Percentiles rank a stretch among this genome's conserved stretches.
These are phyloP conservation scores for Lentinula raphanica DNA, from an alignment of 768 basidiomycete genomes.

Conservation along the genomic window DNA sequence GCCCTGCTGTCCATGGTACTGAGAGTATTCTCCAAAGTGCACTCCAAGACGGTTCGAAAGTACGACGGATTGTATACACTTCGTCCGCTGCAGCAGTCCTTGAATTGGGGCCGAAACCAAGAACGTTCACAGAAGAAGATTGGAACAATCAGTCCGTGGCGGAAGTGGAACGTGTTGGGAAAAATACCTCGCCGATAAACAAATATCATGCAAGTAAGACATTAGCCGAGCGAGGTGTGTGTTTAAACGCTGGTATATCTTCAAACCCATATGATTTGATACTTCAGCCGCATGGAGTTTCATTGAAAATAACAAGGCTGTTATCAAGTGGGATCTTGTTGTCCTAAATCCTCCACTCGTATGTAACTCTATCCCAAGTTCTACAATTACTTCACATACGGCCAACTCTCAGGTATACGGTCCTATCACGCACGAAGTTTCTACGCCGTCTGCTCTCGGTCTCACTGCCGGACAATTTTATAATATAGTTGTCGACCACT, in stretches of 20 bases:
- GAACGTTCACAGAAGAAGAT: conserved; percentile 42
- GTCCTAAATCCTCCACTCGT: conserved; percentile 54
- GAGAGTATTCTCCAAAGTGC: conserved; percentile 27
- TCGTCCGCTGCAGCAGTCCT: conserved; percentile 54
- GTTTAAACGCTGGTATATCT: background rate
- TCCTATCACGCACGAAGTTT: conserved; percentile 42
- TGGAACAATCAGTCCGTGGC: conserved; percentile 54
- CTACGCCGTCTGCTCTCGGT: conserved; percentile 29
- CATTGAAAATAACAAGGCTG: conserved; percentile 35
- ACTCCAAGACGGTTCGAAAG: conserved; percentile 29
- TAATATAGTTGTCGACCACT: conserved; percentile 15
- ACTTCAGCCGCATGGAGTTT: conserved; percentile 43
- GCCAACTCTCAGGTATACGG: background rate
- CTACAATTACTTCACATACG: conserved; percentile 3
- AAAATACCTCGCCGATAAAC: conserved; percentile 28
- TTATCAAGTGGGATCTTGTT: conserved; percentile 46
- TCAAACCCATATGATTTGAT: no score
- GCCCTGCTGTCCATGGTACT: conserved; percentile 35
- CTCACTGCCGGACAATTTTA: conserved; percentile 29
- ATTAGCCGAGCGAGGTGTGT: conserved; percentile 53
- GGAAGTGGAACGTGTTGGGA: conserved; percentile 44
- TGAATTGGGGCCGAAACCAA: conserved; percentile 17
- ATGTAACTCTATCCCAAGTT: conserved; percentile 3
- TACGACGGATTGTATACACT: conserved; percentile 60
- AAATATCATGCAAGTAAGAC: conserved; percentile 63